Evolutionary conservation across 306 rosid species (phyloP).

Genomic region (Cicer judaicum): DNA sequence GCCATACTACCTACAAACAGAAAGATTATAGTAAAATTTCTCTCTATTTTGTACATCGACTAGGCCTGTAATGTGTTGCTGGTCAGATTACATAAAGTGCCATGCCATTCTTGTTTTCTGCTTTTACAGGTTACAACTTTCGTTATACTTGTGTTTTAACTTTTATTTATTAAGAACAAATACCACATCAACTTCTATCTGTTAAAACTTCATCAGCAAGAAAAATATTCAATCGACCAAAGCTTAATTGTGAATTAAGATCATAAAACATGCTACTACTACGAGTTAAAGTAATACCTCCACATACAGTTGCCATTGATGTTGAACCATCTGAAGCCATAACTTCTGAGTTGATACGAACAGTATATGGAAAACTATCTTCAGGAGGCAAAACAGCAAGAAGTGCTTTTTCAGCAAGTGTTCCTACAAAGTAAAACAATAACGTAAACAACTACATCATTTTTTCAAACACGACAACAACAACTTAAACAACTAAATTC

Average conservation of each 20-base stretch:
- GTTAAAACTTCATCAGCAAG: conserved; percentile 26
- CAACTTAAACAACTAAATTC: too few species aligned
- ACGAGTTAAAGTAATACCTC: conserved; percentile 60
- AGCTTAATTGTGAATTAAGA: conserved; percentile 28
- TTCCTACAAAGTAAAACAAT: conserved; percentile 61
- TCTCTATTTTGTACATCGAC: not conserved
- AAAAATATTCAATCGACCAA: not conserved
- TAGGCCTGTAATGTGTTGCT: not conserved
- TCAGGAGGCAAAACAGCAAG: conserved; percentile 96
- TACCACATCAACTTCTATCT: not conserved
- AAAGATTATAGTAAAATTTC: conserved; percentile 28
- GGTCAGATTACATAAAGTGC: conserved; percentile 6
- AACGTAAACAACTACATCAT: too few species aligned
- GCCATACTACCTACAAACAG: conserved; percentile 81
- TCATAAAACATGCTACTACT: conserved; percentile 30
- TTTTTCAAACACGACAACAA: too few species aligned
- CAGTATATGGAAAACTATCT: conserved; percentile 80
- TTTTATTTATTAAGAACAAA: conserved; percentile 2
- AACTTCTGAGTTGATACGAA: conserved; percentile 91
- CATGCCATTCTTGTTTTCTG: conserved; percentile 24
- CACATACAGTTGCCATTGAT: conserved; percentile 98
- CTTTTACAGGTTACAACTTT: conserved; percentile 15
- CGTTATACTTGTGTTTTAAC: conserved; percentile 16
- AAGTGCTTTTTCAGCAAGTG: conserved; percentile 97
- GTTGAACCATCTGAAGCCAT: conserved; percentile 99